phyloP scores from a whole-genome alignment of 1,139 yeast genomes.

The Candida neerlandica region DNA sequence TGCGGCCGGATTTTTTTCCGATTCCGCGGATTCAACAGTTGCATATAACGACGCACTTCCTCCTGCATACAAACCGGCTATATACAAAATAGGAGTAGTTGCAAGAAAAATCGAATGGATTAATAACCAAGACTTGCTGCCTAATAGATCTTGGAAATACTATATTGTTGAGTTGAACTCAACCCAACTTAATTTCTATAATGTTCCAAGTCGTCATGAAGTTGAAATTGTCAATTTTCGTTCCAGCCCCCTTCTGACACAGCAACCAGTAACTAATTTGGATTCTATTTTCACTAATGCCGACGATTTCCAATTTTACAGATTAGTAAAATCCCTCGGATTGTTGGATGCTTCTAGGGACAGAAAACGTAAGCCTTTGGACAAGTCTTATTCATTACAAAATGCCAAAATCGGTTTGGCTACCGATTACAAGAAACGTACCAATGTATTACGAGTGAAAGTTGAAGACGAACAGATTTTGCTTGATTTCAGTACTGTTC shows the following conservation, averaged over 20 bases:
- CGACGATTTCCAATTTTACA: conserved; percentile 41
- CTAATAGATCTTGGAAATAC: conserved; percentile 64
- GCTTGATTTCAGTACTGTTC: conserved; percentile 54
- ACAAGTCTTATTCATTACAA: conserved; percentile 67
- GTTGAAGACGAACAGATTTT: conserved; percentile 71
- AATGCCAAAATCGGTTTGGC: conserved; percentile 73
- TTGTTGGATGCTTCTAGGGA: conserved; percentile 18
- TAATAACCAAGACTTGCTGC: conserved; percentile 65
- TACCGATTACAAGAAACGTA: conserved; percentile 63
- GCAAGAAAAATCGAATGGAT: conserved; percentile 65
- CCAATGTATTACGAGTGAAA: conserved; percentile 60
- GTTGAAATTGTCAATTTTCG: conserved; percentile 26
- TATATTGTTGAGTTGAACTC: conserved; percentile 69
- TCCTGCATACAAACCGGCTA: conserved; percentile 61
- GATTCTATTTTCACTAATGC: conserved; percentile 32
- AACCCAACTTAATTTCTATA: conserved; percentile 70
- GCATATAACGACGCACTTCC: conserved; percentile 22
- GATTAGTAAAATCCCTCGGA: conserved; percentile 33
- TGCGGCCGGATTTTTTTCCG: conserved; percentile 9
- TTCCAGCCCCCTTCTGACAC: conserved; percentile 18
- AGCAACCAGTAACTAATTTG: conserved; percentile 15
- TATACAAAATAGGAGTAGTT: conserved; percentile 55
- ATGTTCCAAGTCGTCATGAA: conserved; percentile 39
- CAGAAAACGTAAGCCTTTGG: conserved; percentile 25
- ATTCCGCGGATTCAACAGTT: conserved; percentile 10